Evolutionary conservation across 768 basidiomycete species (phyloP).

Genomic region (Boletus rufocinnamomeus): DNA sequence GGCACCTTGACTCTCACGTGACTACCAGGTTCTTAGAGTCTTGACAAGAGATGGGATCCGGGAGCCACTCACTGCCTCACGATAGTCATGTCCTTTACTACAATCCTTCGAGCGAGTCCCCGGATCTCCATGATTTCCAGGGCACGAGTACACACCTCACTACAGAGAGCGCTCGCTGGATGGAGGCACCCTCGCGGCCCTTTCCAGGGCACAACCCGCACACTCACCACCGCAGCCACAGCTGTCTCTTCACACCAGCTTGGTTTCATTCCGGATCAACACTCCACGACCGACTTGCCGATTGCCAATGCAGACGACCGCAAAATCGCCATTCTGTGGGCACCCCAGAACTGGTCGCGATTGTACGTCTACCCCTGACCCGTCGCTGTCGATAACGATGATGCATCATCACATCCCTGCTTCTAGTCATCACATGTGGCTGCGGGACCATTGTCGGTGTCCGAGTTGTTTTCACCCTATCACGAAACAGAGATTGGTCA

Average conservation of each 20-base stretch:
- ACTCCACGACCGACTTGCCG: slow-evolving; percentile 41
- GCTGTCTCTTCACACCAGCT: slow-evolving; percentile 33
- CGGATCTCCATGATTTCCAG: background rate
- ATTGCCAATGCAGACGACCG: slow-evolving; percentile 56
- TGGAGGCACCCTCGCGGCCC: background rate
- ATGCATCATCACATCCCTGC: background rate
- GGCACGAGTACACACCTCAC: background rate
- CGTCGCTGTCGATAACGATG: background rate
- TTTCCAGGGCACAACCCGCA: slow-evolving; percentile 3
- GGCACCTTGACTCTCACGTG: no score
- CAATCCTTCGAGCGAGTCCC: background rate
- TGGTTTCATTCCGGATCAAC: slow-evolving; percentile 25
- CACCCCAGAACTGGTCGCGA: slow-evolving; percentile 67
- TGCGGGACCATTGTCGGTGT: slow-evolving; percentile 93
- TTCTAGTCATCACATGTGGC: slow-evolving; percentile 84
- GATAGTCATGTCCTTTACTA: slow-evolving; percentile 5
- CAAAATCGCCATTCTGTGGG: slow-evolving; percentile 73
- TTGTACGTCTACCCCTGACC: slow-evolving; percentile 54
- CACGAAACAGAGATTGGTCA: slow-evolving; percentile 88
- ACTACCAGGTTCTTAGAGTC: no score
- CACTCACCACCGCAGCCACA: slow-evolving; percentile 1
- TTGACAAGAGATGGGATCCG: no score
- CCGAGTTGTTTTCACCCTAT: slow-evolving; percentile 80
- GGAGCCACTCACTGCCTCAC: no score
- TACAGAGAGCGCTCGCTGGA: background rate